A percentile compares a stretch with the other conserved stretches of the same genome.
phyloP scores from a whole-genome alignment of 2,329 filamentous ascomycete species.

The Clonostachys rosea region DNA sequence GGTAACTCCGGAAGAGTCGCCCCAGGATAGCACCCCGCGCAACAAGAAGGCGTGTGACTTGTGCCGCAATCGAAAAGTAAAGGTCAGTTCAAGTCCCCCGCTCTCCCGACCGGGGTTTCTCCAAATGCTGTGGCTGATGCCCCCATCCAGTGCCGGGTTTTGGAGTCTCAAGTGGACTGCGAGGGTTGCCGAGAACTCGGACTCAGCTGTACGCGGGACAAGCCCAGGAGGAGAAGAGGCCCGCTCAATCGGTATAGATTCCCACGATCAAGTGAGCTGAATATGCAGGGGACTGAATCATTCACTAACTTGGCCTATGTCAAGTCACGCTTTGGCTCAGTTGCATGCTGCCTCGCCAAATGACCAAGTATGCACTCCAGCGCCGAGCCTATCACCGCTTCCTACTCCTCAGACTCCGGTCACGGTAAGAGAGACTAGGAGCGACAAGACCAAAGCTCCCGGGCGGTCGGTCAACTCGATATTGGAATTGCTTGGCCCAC shows the following conservation, averaged over 20 bases:
- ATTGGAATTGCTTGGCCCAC: neutral
- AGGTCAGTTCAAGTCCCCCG: conserved; percentile 5
- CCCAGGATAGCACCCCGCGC: neutral
- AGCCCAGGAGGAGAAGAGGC: conserved; percentile 16
- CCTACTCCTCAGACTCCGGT: too few relatives aligned
- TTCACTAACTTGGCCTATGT: too few relatives aligned
- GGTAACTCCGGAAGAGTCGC: too few relatives aligned
- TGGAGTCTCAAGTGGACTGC: conserved; percentile 6
- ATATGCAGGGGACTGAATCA: too few relatives aligned
- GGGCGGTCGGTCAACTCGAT: neutral
- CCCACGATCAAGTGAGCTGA: too few relatives aligned
- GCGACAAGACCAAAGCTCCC: neutral
- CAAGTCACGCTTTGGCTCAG: too few relatives aligned
- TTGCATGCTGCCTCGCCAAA: too few relatives aligned
- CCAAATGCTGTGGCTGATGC: too few relatives aligned
- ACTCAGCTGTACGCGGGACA: conserved; percentile 16
- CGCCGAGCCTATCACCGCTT: too few relatives aligned
- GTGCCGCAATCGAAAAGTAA: conserved; percentile 19
- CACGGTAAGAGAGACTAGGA: too few relatives aligned
- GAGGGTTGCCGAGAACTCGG: conserved; percentile 13
- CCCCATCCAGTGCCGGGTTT: conserved; percentile 9
- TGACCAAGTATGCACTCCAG: too few relatives aligned
- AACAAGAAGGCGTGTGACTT: conserved; percentile 21
- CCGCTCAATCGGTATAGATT: conserved; percentile 13
- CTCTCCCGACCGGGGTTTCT: too few relatives aligned